Conservation (phyloP, 2,329 filamentous ascomycete genomes). For the Aaosphaeria arxii region DNA sequence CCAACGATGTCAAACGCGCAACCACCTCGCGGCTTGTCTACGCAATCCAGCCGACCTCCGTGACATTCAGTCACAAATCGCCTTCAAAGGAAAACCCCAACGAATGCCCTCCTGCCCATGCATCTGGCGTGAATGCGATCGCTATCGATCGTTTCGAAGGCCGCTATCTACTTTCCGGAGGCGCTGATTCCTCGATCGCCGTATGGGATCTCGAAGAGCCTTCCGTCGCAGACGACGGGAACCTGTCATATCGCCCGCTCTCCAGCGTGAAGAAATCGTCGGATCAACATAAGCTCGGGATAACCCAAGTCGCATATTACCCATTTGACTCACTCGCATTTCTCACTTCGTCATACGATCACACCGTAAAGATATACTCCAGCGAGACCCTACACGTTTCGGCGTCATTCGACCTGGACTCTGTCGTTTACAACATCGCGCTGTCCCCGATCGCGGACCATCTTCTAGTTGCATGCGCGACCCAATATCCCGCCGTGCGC, state of each 20-base stretch:
- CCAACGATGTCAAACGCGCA: constrained; percentile 62
- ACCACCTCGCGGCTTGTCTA: constrained; percentile 65
- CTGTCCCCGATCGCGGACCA: constrained; percentile 70
- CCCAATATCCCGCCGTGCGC: constrained; percentile 78
- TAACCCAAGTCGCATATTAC: constrained; percentile 75
- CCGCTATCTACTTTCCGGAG: constrained; percentile 75
- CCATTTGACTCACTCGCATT: constrained; percentile 75
- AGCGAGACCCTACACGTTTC: constrained; percentile 61
- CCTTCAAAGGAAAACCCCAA: constrained; percentile 32
- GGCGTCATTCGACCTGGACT: constrained; percentile 65
- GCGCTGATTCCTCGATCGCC: constrained; percentile 78
- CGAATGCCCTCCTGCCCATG: constrained; percentile 61
- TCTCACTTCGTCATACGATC: constrained; percentile 74
- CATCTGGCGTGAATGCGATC: constrained; percentile 74
- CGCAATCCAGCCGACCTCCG: constrained; percentile 64
- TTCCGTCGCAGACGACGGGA: constrained; percentile 11
- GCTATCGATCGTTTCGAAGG: constrained; percentile 81
- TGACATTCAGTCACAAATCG: constrained; percentile 67
- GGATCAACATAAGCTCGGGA: constrained; percentile 61
- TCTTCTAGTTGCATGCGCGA: constrained; percentile 82
- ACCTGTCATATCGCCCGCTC: constrained; percentile 22
- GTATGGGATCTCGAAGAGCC: constrained; percentile 76
- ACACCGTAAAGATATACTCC: constrained; percentile 71
- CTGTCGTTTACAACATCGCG: constrained; percentile 73
- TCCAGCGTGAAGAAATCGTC: constrained; percentile 24